These are phyloP conservation scores for Russula sp. DNA, from an alignment of 768 basidiomycete species.

Conservation along the genomic window DNA sequence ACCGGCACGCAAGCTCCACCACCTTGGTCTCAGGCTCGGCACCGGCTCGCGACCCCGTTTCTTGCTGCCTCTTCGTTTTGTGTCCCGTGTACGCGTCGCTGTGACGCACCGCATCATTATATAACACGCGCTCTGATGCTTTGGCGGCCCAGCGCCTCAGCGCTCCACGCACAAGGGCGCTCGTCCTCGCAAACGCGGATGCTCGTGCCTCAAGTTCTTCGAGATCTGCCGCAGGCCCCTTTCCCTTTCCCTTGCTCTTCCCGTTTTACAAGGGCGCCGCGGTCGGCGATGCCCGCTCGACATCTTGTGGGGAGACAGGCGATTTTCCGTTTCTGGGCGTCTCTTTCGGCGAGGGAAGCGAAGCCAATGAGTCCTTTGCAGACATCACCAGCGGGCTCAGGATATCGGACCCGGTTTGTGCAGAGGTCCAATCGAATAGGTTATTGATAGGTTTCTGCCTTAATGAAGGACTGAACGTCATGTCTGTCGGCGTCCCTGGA, in stretches of 20 bases:
- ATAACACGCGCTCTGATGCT: too few species aligned
- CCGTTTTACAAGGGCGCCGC: background rate
- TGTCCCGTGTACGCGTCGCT: constrained; percentile 58
- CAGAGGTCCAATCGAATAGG: constrained; percentile 27
- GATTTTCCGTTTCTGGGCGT: background rate
- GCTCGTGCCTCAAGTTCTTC: constrained; percentile 32
- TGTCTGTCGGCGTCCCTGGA: constrained; percentile 32
- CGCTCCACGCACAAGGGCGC: too few species aligned
- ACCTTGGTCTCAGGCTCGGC: constrained; percentile 19
- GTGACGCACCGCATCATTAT: constrained; percentile 33
- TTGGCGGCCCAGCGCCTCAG: too few species aligned
- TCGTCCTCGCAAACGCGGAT: too few species aligned
- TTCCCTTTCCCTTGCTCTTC: too few species aligned
- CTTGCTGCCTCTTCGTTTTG: constrained; percentile 29
- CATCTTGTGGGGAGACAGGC: constrained; percentile 4
- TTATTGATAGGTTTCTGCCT: constrained; percentile 25
- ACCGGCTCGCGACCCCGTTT: constrained; percentile 12
- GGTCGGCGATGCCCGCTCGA: constrained; percentile 16
- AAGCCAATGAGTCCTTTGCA: constrained; percentile 6
- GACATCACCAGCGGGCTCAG: background rate
- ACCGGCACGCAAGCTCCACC: constrained; percentile 38
- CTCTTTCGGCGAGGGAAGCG: constrained; percentile 15
- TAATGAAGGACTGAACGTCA: constrained; percentile 26
- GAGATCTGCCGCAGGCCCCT: background rate
- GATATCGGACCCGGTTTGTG: constrained; percentile 25